These are phyloP conservation scores for Sporothrix protearum DNA, from an alignment of 2,329 filamentous ascomycete species.

Conservation along the genomic window DNA sequence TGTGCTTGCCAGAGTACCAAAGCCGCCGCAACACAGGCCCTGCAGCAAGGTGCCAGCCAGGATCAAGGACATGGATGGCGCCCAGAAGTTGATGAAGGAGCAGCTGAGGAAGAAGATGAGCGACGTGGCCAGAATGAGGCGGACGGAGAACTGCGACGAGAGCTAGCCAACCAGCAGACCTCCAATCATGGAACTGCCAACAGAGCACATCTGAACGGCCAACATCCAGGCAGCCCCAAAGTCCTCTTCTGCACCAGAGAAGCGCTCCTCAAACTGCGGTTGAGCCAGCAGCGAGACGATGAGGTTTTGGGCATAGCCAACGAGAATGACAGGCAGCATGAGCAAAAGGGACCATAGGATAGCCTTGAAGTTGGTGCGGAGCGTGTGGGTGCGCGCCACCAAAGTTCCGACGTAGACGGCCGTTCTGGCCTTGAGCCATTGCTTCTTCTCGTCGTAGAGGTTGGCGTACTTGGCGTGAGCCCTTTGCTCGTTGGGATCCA, in stretches of 20 bases:
- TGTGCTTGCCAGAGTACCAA: slow-evolving; percentile 28
- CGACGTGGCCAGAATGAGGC: slow-evolving; percentile 21
- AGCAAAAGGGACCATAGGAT: slow-evolving; percentile 27
- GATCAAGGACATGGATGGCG: slow-evolving; percentile 27
- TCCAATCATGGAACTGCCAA: slow-evolving; percentile 28
- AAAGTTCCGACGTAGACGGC: neutral
- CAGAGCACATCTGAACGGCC: slow-evolving; percentile 28
- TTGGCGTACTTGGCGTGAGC: neutral
- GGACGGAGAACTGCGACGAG: slow-evolving; percentile 25
- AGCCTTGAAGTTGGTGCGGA: slow-evolving; percentile 25
- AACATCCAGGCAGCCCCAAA: slow-evolving; percentile 28
- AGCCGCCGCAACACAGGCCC: slow-evolving; percentile 29
- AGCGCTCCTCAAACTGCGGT: slow-evolving; percentile 31
- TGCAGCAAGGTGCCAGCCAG: slow-evolving; percentile 29
- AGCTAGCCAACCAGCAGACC: slow-evolving; percentile 28
- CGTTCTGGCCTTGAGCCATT: neutral
- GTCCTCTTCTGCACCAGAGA: slow-evolving; percentile 28
- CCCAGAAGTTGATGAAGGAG: slow-evolving; percentile 28
- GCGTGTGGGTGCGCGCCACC: neutral
- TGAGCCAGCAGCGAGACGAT: slow-evolving; percentile 30
- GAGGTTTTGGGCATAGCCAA: slow-evolving; percentile 30
- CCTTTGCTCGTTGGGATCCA: neutral
- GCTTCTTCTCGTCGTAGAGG: slow-evolving; percentile 4
- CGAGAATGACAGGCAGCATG: slow-evolving; percentile 28
- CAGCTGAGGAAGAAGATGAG: slow-evolving; percentile 22